Conservation (phyloP, 257 asterid genomes). For the Solanum peruvianum region DNA sequence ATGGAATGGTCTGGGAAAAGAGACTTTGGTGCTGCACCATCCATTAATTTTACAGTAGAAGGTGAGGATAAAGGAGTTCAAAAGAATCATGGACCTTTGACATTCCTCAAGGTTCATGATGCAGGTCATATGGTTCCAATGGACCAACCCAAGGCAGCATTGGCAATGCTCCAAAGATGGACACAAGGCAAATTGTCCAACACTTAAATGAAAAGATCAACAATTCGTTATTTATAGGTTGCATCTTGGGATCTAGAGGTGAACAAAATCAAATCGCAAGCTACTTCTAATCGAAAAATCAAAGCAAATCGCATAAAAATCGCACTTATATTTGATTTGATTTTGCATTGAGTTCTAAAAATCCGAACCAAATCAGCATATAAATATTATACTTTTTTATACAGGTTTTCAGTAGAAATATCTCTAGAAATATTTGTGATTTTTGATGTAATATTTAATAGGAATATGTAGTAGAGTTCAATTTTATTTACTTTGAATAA, state of each 20-base stretch:
- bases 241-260: background rate
- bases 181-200: background rate
- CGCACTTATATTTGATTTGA: background rate
- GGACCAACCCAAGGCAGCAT: background rate
- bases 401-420: background rate
- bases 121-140: background rate
- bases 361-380: background rate
- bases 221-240: background rate
- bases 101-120: background rate
- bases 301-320: background rate
- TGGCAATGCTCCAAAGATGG: background rate
- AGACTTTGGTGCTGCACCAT: background rate
- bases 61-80: background rate
- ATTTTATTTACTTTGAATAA: no score
- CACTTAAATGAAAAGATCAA: background rate
- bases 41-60: background rate
- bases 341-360: background rate
- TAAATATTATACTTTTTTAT: no score
- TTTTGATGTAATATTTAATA: background rate
- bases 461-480: background rate
- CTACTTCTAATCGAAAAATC: background rate
- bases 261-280: background rate
- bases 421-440: background rate
- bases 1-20: background rate
- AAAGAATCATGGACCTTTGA: background rate